Evolutionary conservation across 108 stramenopile species (phyloP).

Genomic region (Skeletonema potamos): DNA sequence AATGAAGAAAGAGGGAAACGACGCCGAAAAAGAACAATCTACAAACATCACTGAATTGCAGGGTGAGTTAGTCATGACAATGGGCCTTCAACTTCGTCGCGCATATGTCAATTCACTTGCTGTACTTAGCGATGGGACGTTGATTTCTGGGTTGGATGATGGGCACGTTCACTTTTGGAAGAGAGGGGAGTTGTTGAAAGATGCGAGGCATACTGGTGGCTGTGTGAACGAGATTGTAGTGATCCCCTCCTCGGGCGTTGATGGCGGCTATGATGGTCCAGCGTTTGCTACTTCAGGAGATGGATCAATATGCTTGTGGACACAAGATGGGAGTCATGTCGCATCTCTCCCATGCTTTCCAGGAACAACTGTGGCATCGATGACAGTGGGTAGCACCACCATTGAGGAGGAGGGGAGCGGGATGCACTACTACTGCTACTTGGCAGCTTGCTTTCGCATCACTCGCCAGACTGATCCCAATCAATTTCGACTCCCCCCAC

Average conservation of each 20-base stretch:
- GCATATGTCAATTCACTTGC: constrained; percentile 61
- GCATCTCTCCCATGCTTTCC: constrained; percentile 13
- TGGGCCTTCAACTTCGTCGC: constrained; percentile 58
- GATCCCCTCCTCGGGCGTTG: constrained; percentile 6
- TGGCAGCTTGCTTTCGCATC: constrained; percentile 48
- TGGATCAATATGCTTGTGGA: constrained; percentile 46
- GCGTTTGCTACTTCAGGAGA: constrained; percentile 55
- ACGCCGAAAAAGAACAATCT: neutral
- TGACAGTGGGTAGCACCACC: constrained; percentile 9
- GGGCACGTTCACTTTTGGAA: constrained; percentile 62
- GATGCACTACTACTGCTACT: no score
- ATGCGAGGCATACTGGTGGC: constrained; percentile 31
- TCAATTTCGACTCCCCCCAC: constrained; percentile 51
- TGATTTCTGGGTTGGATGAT: constrained; percentile 53
- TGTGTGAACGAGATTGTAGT: constrained; percentile 44
- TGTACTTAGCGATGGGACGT: constrained; percentile 44
- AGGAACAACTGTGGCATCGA: constrained; percentile 43
- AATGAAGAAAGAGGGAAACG: neutral
- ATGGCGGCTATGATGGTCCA: neutral
- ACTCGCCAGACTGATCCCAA: constrained; percentile 33
- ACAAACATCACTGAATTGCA: constrained; percentile 1
- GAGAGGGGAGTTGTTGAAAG: constrained; percentile 27
- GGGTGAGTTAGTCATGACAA: constrained; percentile 50
- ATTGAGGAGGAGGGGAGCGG: neutral
- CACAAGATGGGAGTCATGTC: constrained; percentile 28